Evolutionary conservation across 148 eudicot genomes (phyloP).

Genomic region (Silene uniflora): DNA sequence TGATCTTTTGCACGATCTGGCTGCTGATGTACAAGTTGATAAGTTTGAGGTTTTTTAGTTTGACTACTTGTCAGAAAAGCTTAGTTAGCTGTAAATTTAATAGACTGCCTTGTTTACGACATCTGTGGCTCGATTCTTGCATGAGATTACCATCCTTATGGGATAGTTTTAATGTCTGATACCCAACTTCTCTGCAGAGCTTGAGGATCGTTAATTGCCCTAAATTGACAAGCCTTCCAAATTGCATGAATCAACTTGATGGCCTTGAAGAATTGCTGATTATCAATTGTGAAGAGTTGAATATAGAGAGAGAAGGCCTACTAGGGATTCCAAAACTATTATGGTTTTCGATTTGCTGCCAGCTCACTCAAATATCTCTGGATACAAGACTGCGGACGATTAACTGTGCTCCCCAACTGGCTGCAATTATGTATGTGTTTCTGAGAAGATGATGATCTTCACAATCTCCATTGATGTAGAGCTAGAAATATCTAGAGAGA

Average conservation of each 20-base stretch:
- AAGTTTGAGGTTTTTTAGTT: too few relatives aligned
- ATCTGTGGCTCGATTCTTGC: slow-evolving; percentile 27
- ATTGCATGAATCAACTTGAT: slow-evolving; percentile 25
- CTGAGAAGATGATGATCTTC: too few relatives aligned
- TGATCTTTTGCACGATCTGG: slow-evolving; percentile 44
- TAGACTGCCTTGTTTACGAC: slow-evolving; percentile 23
- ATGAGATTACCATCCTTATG: slow-evolving; percentile 22
- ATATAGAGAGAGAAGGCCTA: slow-evolving; percentile 20
- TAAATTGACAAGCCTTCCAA: slow-evolving; percentile 31
- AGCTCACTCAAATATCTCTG: slow-evolving; percentile 24
- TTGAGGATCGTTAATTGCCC: slow-evolving; percentile 35
- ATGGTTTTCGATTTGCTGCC: slow-evolving; percentile 24
- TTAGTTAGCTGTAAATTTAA: too few relatives aligned
- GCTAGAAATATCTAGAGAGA: too few relatives aligned
- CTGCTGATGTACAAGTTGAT: slow-evolving; percentile 29
- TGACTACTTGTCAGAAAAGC: too few relatives aligned
- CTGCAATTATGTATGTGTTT: slow-evolving; percentile 20
- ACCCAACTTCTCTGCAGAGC: slow-evolving; percentile 27
- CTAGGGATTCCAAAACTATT: slow-evolving; percentile 29
- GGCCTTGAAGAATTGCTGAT: slow-evolving; percentile 34
- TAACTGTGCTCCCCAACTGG: slow-evolving; percentile 30
- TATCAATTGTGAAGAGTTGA: slow-evolving; percentile 35
- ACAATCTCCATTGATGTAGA: too few relatives aligned
- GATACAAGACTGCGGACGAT: slow-evolving; percentile 24
- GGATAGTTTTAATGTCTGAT: slow-evolving; percentile 20